These are phyloP conservation scores for Aciculoconidium aculeatum DNA, from an alignment of 805 yeast species.

Conservation along the genomic window DNA sequence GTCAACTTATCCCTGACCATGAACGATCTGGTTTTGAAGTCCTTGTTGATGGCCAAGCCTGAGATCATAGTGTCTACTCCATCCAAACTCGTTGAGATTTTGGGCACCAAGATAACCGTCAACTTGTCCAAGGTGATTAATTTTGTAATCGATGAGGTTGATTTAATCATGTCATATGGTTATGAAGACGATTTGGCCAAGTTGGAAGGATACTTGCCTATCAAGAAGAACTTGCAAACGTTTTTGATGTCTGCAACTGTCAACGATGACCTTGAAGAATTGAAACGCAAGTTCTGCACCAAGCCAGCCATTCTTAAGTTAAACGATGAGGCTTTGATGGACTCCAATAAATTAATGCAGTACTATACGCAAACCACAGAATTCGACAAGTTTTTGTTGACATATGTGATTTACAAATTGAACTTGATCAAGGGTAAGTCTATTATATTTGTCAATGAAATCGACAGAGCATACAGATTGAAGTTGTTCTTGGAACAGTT, in stretches of 20 bases:
- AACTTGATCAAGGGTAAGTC: constrained; percentile 87
- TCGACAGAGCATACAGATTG: constrained; percentile 91
- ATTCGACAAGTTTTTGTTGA: constrained; percentile 83
- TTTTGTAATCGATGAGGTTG: constrained; percentile 92
- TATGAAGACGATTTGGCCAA: constrained; percentile 76
- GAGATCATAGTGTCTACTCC: constrained; percentile 87
- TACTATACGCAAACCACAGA: constrained; percentile 84
- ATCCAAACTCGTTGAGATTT: constrained; percentile 53
- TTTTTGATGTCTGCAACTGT: constrained; percentile 96
- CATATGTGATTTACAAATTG: constrained; percentile 88
- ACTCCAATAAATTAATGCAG: constrained; percentile 63
- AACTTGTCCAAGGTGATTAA: constrained; percentile 54
- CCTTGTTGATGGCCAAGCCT: constrained; percentile 69
- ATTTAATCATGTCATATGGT: constrained; percentile 83
- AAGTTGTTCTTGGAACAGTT: constrained; percentile 90
- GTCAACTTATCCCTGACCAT: constrained; percentile 65
- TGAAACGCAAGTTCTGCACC: constrained; percentile 76
- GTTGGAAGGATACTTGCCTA: constrained; percentile 60
- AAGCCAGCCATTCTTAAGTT: constrained; percentile 77
- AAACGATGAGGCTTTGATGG: constrained; percentile 57
- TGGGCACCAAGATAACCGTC: constrained; percentile 38
- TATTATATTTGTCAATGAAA: constrained; percentile 82
- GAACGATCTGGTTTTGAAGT: constrained; percentile 63
- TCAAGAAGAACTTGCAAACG: constrained; percentile 73
- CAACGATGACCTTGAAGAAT: constrained; percentile 73